These are phyloP conservation scores for Phalaenopsis equestris DNA, from an alignment of 106 monocot species.

Conservation along the genomic window DNA sequence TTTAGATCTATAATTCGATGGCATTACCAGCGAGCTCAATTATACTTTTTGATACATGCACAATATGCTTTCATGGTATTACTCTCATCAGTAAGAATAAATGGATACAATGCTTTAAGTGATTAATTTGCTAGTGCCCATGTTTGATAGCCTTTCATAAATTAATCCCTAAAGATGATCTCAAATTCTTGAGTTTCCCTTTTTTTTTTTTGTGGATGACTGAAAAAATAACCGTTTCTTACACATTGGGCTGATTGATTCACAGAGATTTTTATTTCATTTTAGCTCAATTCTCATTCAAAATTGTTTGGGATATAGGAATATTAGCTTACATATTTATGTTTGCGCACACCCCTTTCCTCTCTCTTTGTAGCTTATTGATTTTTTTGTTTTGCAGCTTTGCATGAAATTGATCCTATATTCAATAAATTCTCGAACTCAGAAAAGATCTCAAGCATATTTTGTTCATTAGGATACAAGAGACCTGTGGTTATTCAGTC, in stretches of 20 bases:
- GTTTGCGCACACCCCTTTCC: background rate
- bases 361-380: background rate
- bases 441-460: conserved; percentile 50
- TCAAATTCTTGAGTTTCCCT: background rate
- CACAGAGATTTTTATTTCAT: background rate
- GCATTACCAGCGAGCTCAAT: background rate
- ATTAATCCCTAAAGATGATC: too few species aligned
- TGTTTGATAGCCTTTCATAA: too few species aligned
- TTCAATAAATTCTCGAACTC: conserved; percentile 69
- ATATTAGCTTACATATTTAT: background rate
- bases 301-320: background rate
- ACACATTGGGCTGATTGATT: background rate
- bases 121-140: background rate
- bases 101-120: background rate
- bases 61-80: background rate
- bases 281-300: background rate
- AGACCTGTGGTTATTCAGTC: conserved; percentile 91
- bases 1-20: background rate
- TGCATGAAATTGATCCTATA: conserved; percentile 88
- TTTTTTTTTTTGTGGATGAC: background rate
- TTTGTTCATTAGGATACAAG: conserved; percentile 65
- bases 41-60: background rate
- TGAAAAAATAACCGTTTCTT: background rate
- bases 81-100: background rate
- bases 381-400: conserved; percentile 37